phyloP scores from a whole-genome alignment of 83 land plant species.

The Thuja plicata region DNA sequence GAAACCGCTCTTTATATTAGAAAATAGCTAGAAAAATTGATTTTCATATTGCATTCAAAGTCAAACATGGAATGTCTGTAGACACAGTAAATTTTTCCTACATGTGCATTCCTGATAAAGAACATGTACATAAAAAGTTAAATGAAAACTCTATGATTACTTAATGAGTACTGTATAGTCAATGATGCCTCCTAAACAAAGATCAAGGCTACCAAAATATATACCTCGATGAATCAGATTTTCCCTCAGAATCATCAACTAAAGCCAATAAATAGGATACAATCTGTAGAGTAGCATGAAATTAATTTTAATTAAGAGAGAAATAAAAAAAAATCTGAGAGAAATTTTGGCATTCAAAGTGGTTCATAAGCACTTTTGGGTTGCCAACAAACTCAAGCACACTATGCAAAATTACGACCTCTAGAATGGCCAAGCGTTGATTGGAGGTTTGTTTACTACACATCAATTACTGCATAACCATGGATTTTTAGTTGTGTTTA shows the following conservation, averaged over 20 bases:
- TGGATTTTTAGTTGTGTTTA: no score
- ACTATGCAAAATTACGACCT: no score
- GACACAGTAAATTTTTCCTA: neutral
- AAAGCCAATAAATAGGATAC: slow-evolving; percentile 28
- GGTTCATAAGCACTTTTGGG: no score
- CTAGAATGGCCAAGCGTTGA: no score
- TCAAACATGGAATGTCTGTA: neutral
- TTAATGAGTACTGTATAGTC: neutral
- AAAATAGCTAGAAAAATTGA: neutral
- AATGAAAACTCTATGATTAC: neutral
- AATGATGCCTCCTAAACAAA: neutral
- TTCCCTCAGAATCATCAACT: slow-evolving; percentile 17
- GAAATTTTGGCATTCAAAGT: no score
- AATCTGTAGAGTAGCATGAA: slow-evolving; percentile 10
- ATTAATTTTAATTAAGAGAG: neutral
- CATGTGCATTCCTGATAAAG: neutral
- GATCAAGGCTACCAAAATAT: neutral
- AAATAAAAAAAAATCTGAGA: neutral
- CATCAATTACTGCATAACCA: no score
- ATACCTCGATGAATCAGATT: slow-evolving; percentile 15
- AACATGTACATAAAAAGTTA: neutral
- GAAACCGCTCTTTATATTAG: neutral
- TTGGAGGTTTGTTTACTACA: no score
- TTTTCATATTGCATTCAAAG: neutral
- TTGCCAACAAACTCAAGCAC: no score